A percentile compares a stretch with the other conserved stretches of the same genome.
Conservation (phyloP, 495 filamentous ascomycete species). For the Pyrenula aspistea region DNA sequence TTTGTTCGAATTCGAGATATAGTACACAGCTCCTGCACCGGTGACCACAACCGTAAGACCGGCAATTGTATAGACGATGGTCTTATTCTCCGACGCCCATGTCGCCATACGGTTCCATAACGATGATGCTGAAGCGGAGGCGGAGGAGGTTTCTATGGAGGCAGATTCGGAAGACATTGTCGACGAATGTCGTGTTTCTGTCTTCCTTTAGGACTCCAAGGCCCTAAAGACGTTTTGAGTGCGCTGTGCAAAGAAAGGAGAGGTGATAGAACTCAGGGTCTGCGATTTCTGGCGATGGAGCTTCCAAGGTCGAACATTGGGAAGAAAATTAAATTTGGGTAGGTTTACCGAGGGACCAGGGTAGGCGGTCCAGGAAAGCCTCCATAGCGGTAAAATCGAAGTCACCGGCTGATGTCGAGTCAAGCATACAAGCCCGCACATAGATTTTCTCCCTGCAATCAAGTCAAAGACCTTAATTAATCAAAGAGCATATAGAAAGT, state of each 20-base stretch:
- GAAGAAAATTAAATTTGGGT: background rate
- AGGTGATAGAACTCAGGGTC: background rate
- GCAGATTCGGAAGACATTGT: background rate
- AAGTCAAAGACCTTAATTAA: too few species aligned
- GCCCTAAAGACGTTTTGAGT: background rate
- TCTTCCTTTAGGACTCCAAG: background rate
- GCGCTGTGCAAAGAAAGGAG: background rate
- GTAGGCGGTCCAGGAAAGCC: too few species aligned
- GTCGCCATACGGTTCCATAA: constrained; percentile 80
- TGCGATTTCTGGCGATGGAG: background rate
- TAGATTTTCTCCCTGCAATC: too few species aligned
- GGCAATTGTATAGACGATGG: constrained; percentile 86
- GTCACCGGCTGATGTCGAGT: too few species aligned
- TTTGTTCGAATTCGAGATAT: constrained; percentile 44
- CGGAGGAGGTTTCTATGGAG: background rate
- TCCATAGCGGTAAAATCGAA: too few species aligned
- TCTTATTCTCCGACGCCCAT: constrained; percentile 94
- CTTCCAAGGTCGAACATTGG: background rate
- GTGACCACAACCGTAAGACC: constrained; percentile 87
- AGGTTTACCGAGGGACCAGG: background rate
- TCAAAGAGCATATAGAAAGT: too few species aligned
- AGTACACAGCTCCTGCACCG: constrained; percentile 83
- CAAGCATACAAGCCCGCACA: too few species aligned
- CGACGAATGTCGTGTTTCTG: background rate
- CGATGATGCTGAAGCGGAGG: constrained; percentile 42